A percentile compares a stretch with the other conserved stretches of the same genome.
phyloP scores from a whole-genome alignment of 108 stramenopile genomes.

The Pseudonitzschia multiseries region DNA sequence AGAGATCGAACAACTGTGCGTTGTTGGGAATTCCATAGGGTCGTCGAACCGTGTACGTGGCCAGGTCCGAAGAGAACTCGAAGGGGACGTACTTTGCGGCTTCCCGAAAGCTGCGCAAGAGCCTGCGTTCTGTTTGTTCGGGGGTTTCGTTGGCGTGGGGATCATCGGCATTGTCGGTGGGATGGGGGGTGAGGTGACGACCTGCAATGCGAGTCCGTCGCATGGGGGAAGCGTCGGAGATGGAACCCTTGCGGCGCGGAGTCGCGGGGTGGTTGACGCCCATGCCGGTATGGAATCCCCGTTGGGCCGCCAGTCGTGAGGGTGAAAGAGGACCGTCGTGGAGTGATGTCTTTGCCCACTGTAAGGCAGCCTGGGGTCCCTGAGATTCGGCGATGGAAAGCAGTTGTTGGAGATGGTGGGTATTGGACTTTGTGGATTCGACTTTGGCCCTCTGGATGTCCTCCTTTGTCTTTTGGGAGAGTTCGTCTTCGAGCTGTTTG shows the following conservation, averaged over 20 bases:
- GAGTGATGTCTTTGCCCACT: slow-evolving; percentile 32
- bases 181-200: not conserved
- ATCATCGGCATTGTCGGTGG: not conserved
- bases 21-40: slow-evolving; percentile 47
- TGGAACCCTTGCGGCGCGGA: not conserved
- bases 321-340: not conserved
- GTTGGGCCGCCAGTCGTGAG: not conserved
- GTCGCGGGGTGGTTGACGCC: not conserved
- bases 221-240: not conserved
- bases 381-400: slow-evolving; percentile 34
- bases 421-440: not conserved
- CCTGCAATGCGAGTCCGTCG: not conserved
- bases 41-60: slow-evolving; percentile 55
- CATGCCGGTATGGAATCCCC: slow-evolving; percentile 8
- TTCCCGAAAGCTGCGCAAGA: slow-evolving; percentile 33
- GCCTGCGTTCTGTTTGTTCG: slow-evolving; percentile 28
- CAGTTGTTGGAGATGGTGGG: slow-evolving; percentile 22
- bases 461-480: not conserved
- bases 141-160: not conserved
- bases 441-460: slow-evolving; percentile 9
- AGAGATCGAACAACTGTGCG: slow-evolving; percentile 27
- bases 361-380: slow-evolving; percentile 40
- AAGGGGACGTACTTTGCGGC: slow-evolving; percentile 50
- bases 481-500: slow-evolving; percentile 17
- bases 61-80: slow-evolving; percentile 46